A percentile compares a stretch with the other conserved stretches of the same genome.
Conservation (phyloP, 192 early-diverging fungal species). For the Rhizophagus prolifer region DNA sequence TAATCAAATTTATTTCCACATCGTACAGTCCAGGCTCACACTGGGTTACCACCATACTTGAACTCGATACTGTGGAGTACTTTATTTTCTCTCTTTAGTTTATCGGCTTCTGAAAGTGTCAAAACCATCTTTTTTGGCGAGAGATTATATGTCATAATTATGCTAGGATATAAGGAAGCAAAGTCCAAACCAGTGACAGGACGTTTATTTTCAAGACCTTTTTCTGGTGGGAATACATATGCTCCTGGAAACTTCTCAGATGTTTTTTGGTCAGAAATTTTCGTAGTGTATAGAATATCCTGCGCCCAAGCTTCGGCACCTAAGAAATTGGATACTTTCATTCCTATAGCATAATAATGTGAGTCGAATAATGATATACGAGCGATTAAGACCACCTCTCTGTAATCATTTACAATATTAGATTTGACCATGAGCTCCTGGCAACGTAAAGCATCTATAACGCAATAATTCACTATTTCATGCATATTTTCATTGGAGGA, state of each 20-base stretch:
- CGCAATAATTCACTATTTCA: no score
- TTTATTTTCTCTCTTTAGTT: not conserved
- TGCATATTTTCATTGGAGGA: no score
- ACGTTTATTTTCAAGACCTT: conserved; percentile 15
- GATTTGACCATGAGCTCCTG: no score
- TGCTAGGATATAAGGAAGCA: conserved; percentile 20
- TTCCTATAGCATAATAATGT: no score
- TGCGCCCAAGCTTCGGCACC: no score
- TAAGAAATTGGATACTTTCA: no score
- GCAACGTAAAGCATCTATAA: no score
- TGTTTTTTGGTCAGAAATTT: not conserved
- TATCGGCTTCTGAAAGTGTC: not conserved
- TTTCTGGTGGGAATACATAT: not conserved
- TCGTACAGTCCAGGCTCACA: conserved; percentile 1
- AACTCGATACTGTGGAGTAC: conserved; percentile 19
- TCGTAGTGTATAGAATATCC: no score
- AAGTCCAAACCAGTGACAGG: conserved; percentile 7
- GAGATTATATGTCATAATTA: conserved; percentile 22
- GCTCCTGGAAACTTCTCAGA: conserved; percentile 10
- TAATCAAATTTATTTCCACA: conserved; percentile 6
- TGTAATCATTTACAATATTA: no score
- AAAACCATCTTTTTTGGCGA: conserved; percentile 10
- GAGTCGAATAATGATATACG: no score
- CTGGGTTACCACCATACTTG: not conserved
- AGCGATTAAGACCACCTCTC: no score